These are phyloP conservation scores for Cudoniella acicularis DNA, from an alignment of 495 filamentous ascomycete species.

Conservation along the genomic window DNA sequence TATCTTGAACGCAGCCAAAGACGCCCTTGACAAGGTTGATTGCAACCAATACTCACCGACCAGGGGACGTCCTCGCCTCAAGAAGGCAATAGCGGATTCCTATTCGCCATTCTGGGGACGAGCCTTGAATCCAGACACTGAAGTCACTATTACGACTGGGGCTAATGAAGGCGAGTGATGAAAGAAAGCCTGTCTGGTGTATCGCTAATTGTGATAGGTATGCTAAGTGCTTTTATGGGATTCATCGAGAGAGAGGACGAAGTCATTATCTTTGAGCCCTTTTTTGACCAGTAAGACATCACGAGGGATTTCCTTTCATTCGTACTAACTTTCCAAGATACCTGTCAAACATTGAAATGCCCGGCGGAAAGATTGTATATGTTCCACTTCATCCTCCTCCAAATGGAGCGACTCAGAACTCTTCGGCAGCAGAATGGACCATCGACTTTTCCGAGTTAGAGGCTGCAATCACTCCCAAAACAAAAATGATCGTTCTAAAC, in stretches of 20 bases:
- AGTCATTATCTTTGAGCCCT: constrained; percentile 97
- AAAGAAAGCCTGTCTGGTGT: not conserved
- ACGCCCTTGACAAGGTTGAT: constrained; percentile 85
- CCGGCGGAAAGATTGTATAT: constrained; percentile 89
- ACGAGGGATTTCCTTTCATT: too few relatives aligned
- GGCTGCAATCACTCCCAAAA: constrained; percentile 75
- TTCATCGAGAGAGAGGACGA: constrained; percentile 94
- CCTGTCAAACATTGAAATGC: constrained; percentile 96
- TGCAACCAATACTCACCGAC: constrained; percentile 99
- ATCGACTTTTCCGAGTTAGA: constrained; percentile 83
- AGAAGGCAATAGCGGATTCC: constrained; percentile 84
- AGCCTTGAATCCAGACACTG: constrained; percentile 78
- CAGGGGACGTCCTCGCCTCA: constrained; percentile 83
- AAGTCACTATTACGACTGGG: constrained; percentile 92
- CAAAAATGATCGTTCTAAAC: constrained; percentile 92
- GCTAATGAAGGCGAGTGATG: constrained; percentile 76
- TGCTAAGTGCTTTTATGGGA: constrained; percentile 95
- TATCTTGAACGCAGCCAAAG: constrained; percentile 85
- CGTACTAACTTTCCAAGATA: constrained; percentile 49
- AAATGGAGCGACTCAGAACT: constrained; percentile 72
- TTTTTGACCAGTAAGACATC: constrained; percentile 86
- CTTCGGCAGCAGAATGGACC: constrained; percentile 82
- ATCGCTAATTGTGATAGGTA: constrained; percentile 32
- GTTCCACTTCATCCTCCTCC: constrained; percentile 89
- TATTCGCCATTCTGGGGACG: constrained; percentile 84